A percentile compares a stretch with the other conserved stretches of the same genome.
phyloP scores from a whole-genome alignment of 2,329 filamentous ascomycete species.

The Exophiala bonariae region DNA sequence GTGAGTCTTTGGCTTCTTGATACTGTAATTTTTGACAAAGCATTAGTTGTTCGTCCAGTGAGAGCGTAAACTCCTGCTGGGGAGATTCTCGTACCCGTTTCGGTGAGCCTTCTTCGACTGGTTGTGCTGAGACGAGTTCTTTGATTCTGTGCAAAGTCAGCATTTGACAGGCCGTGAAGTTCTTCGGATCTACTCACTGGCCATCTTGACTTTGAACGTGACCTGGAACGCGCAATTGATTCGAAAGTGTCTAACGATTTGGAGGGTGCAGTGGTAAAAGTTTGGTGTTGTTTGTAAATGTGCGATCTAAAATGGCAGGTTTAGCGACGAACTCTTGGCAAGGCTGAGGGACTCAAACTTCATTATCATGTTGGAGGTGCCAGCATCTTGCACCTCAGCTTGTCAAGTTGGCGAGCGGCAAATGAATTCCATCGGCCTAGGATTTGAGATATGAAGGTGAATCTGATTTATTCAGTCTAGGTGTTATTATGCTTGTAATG shows the following conservation, averaged over 20 bases:
- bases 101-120: conserved; percentile 97
- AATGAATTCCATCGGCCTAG: no score
- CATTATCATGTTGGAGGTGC: background rate
- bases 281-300: conserved; percentile 14
- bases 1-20: conserved; percentile 99
- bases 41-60: background rate
- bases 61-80: no score
- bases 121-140: conserved; percentile 99
- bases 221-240: conserved; percentile 8
- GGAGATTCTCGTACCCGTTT: conserved; percentile 77
- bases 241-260: background rate
- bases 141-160: conserved; percentile 70
- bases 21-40: conserved; percentile 59
- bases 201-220: conserved; percentile 26
- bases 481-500: background rate
- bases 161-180: background rate
- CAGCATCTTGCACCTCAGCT: no score
- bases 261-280: conserved; percentile 4
- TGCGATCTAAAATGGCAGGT: conserved; percentile 11
- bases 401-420: no score
- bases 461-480: conserved; percentile 5
- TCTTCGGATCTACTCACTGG: conserved; percentile 23
- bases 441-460: no score
- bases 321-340: conserved; percentile 11
- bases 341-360: no score